Conservation (phyloP, 257 asterid genomes). For the Lantana camara region DNA sequence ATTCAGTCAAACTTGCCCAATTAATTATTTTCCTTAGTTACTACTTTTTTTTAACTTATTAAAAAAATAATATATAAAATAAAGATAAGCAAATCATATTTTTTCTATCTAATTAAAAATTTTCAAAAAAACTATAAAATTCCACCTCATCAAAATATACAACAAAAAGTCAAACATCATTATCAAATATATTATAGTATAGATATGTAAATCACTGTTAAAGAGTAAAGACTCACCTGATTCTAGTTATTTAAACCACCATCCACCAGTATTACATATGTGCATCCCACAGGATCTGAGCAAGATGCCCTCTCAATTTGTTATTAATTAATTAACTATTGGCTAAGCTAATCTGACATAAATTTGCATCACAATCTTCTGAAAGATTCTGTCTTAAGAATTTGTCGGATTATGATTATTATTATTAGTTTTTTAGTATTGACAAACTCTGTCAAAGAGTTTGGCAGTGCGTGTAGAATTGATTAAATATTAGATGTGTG, state of each 20-base stretch:
- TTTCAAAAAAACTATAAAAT: too few relatives aligned
- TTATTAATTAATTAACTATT: not conserved
- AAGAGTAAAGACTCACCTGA: not conserved
- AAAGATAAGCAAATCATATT: too few relatives aligned
- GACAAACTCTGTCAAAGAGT: not conserved
- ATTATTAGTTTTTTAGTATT: not conserved
- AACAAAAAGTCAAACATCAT: too few relatives aligned
- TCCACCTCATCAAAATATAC: too few relatives aligned
- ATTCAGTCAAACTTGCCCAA: too few relatives aligned
- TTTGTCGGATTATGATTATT: slow-evolving; percentile 41
- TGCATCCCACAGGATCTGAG: slow-evolving; percentile 15
- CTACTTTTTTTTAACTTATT: too few relatives aligned
- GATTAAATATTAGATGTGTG: too few relatives aligned
- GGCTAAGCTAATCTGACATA: slow-evolving; percentile 32
- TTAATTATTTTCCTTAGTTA: too few relatives aligned
- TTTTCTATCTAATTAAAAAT: too few relatives aligned
- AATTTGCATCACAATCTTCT: slow-evolving; percentile 42
- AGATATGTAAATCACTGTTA: not conserved
- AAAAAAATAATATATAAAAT: too few relatives aligned
- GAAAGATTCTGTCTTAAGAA: slow-evolving; percentile 45
- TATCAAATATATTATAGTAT: too few relatives aligned
- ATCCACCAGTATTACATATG: slow-evolving; percentile 16
- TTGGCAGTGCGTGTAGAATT: not conserved
- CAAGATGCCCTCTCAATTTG: slow-evolving; percentile 16
- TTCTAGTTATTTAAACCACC: not conserved